Percentiles rank a stretch among this genome's conserved stretches.
These are phyloP conservation scores for Acer yangbiense DNA, from an alignment of 345 rosid genomes.

Conservation along the genomic window DNA sequence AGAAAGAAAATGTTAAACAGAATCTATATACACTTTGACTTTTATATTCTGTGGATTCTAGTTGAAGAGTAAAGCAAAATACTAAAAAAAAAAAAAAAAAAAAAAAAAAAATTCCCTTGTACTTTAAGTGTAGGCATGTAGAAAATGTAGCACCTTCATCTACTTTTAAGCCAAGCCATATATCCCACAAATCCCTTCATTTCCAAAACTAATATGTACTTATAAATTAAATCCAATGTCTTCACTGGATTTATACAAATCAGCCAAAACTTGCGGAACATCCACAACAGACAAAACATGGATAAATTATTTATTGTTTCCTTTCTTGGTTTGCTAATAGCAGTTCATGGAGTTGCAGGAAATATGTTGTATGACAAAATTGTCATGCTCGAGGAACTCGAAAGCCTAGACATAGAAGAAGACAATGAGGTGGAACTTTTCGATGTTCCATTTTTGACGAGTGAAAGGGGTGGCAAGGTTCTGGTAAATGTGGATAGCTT, in stretches of 20 bases:
- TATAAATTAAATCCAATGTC: constrained; percentile 49
- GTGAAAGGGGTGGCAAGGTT: constrained; percentile 61
- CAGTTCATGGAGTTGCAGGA: constrained; percentile 53
- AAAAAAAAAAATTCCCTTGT: constrained; percentile 58
- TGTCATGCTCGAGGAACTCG: constrained; percentile 56
- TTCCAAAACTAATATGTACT: constrained; percentile 49
- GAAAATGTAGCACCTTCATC: constrained; percentile 63
- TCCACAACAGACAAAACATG: constrained; percentile 43
- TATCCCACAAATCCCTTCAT: constrained; percentile 42
- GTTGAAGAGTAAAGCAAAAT: constrained; percentile 93
- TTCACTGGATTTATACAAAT: constrained; percentile 41
- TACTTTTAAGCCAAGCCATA: constrained; percentile 96
- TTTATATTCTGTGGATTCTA: constrained; percentile 36
- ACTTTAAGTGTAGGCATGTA: constrained; percentile 75
- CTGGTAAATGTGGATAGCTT: constrained; percentile 95
- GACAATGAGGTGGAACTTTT: constrained; percentile 43
- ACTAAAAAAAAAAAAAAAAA: constrained; percentile 33
- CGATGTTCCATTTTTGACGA: constrained; percentile 50
- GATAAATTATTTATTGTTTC: constrained; percentile 48
- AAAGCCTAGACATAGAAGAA: constrained; percentile 55
- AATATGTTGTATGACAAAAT: constrained; percentile 37
- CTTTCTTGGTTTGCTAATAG: constrained; percentile 51
- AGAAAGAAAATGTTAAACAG: constrained; percentile 22
- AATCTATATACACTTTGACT: constrained; percentile 44
- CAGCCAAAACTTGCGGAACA: constrained; percentile 41